A percentile compares a stretch with the other conserved stretches of the same genome.
phyloP scores from a whole-genome alignment of 805 yeast species.

The Cyberlindnera japonica region DNA sequence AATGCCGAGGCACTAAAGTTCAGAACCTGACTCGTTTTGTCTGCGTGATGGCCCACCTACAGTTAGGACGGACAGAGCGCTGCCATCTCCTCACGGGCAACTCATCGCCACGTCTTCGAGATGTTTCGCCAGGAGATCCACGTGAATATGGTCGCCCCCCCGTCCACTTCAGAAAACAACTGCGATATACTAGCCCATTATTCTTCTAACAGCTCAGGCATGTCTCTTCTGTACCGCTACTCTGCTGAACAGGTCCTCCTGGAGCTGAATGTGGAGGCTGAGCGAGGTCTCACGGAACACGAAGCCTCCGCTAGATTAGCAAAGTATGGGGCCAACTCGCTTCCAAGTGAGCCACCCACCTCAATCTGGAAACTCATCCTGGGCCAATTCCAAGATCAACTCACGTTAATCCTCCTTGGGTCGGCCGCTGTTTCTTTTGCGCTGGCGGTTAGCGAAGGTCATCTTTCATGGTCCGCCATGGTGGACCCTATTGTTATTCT shows the following conservation, averaged over 20 bases:
- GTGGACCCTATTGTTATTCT: slow-evolving; percentile 42
- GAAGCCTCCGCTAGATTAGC: slow-evolving; percentile 17
- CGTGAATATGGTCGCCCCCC: background rate
- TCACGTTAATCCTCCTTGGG: slow-evolving; percentile 32
- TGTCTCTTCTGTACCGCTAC: slow-evolving; percentile 9
- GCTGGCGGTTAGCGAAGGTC: slow-evolving; percentile 30
- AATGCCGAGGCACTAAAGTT: too few species aligned
- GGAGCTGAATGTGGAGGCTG: slow-evolving; percentile 13
- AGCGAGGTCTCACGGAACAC: slow-evolving; percentile 16
- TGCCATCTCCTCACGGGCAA: slow-evolving; percentile 1
- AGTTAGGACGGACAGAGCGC: background rate
- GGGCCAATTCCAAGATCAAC: slow-evolving; percentile 35
- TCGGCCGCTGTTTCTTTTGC: slow-evolving; percentile 33
- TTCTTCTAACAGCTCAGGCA: too few species aligned
- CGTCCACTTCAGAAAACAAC: background rate
- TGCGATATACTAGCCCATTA: background rate
- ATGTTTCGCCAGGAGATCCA: background rate
- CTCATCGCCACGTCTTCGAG: background rate
- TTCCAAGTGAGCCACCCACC: slow-evolving; percentile 36
- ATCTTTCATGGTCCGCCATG: slow-evolving; percentile 31
- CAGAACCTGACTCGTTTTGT: too few species aligned
- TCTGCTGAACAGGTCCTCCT: slow-evolving; percentile 11
- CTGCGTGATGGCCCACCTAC: too few species aligned
- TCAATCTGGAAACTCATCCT: slow-evolving; percentile 33
- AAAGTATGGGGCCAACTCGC: slow-evolving; percentile 25